Conservation (phyloP, 306 rosid species). For the Medicago truncatula region DNA sequence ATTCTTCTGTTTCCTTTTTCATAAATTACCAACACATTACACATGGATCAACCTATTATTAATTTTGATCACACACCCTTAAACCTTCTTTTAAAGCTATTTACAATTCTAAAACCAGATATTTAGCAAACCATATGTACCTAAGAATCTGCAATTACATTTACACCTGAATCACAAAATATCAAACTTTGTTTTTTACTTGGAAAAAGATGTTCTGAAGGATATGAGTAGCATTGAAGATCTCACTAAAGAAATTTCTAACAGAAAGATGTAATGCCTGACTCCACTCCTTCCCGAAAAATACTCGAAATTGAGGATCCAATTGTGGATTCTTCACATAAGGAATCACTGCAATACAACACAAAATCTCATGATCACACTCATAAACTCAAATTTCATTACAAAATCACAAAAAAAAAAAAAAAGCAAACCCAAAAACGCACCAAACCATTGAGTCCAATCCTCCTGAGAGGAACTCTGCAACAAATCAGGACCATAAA, state of each 20-base stretch:
- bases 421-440: slow-evolving; percentile 30
- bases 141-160: slow-evolving; percentile 2
- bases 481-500: slow-evolving; percentile 72
- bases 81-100: slow-evolving; percentile 11
- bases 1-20: neutral
- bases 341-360: slow-evolving; percentile 79
- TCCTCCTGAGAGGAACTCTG: slow-evolving; percentile 67
- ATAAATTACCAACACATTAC: neutral
- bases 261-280: slow-evolving; percentile 87
- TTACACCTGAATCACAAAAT: neutral
- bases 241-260: slow-evolving; percentile 86
- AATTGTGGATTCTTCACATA: slow-evolving; percentile 75
- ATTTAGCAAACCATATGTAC: neutral
- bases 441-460: slow-evolving; percentile 96
- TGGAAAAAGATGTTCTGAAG: slow-evolving; percentile 44
- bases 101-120: neutral
- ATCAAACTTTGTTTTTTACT: neutral
- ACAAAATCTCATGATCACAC: slow-evolving; percentile 38
- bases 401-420: neutral
- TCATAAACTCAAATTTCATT: slow-evolving; percentile 25
- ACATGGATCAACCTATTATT: neutral
- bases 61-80: slow-evolving; percentile 9
- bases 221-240: slow-evolving; percentile 97
- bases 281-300: slow-evolving; percentile 88
- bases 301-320: slow-evolving; percentile 78